phyloP scores from a whole-genome alignment of 371 early-diverging fungal species.

The Rhizomucor pusillus region DNA sequence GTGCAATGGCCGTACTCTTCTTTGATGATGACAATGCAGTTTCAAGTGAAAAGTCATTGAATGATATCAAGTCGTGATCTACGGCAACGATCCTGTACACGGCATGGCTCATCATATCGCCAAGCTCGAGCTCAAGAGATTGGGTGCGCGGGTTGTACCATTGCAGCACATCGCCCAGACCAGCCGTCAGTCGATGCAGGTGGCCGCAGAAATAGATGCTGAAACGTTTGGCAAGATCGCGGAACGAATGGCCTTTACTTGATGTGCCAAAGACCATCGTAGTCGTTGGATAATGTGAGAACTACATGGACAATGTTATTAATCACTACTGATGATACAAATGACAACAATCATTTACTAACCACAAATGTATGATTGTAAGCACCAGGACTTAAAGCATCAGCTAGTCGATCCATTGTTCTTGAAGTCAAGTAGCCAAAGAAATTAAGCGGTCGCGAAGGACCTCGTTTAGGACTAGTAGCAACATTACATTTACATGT shows the following conservation, averaged over 20 bases:
- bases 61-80: slow-evolving; percentile 84
- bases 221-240: slow-evolving; percentile 56
- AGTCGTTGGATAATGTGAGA: slow-evolving; percentile 83
- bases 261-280: slow-evolving; percentile 74
- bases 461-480: slow-evolving; percentile 69
- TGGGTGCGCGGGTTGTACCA: slow-evolving; percentile 56
- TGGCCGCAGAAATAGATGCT: slow-evolving; percentile 88
- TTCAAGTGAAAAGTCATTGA: slow-evolving; percentile 58
- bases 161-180: slow-evolving; percentile 66
- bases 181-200: slow-evolving; percentile 74
- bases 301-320: slow-evolving; percentile 24
- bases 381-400: slow-evolving; percentile 26
- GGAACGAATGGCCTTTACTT: slow-evolving; percentile 56
- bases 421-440: slow-evolving; percentile 78
- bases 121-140: slow-evolving; percentile 82
- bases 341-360: slow-evolving; percentile 16
- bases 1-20: neutral
- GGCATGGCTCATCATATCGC: slow-evolving; percentile 85
- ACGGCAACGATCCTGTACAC: slow-evolving; percentile 81
- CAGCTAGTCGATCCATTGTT: slow-evolving; percentile 70
- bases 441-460: slow-evolving; percentile 86
- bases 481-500: neutral
- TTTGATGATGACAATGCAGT: no score
- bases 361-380: slow-evolving; percentile 73
- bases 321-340: neutral